These are phyloP conservation scores for Sclerotinia subarctica DNA, from an alignment of 2,329 filamentous ascomycete species.

Conservation along the genomic window DNA sequence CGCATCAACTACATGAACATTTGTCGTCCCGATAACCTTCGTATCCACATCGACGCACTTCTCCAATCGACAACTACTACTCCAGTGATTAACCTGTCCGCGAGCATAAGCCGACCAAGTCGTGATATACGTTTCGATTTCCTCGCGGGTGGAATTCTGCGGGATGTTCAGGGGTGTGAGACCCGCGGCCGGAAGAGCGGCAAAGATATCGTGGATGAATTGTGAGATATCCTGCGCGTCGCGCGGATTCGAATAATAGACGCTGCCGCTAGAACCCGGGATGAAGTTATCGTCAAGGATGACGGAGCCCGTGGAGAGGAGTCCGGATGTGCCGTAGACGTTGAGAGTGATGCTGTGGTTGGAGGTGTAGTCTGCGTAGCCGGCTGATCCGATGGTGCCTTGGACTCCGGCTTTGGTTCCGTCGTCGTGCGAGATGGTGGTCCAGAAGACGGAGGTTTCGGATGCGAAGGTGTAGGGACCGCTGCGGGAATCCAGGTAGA, in stretches of 20 bases:
- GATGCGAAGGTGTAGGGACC: conserved; percentile 53
- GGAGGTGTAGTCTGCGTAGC: conserved; percentile 42
- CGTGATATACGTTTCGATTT: conserved; percentile 51
- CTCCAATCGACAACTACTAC: conserved; percentile 50
- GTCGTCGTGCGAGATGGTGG: conserved; percentile 44
- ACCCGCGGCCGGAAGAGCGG: conserved; percentile 42
- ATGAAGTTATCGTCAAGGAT: conserved; percentile 45
- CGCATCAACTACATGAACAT: conserved; percentile 51
- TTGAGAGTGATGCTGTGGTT: conserved; percentile 53
- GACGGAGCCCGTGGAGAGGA: conserved; percentile 49
- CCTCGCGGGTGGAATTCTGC: conserved; percentile 44
- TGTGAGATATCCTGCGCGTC: conserved; percentile 49
- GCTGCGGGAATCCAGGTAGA: conserved; percentile 48
- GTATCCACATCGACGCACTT: conserved; percentile 49
- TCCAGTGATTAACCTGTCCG: conserved; percentile 53
- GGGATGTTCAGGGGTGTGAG: conserved; percentile 50
- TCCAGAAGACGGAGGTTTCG: conserved; percentile 54
- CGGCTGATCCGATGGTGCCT: conserved; percentile 51
- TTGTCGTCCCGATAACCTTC: conserved; percentile 47
- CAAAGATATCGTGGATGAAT: conserved; percentile 52
- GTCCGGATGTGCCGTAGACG: conserved; percentile 54
- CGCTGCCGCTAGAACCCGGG: conserved; percentile 42
- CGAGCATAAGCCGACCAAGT: conserved; percentile 47
- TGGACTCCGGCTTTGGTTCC: conserved; percentile 47
- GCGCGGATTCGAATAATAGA: conserved; percentile 48